Evolutionary conservation across 345 rosid genomes (phyloP).

Genomic region (Eucalyptus marginata): DNA sequence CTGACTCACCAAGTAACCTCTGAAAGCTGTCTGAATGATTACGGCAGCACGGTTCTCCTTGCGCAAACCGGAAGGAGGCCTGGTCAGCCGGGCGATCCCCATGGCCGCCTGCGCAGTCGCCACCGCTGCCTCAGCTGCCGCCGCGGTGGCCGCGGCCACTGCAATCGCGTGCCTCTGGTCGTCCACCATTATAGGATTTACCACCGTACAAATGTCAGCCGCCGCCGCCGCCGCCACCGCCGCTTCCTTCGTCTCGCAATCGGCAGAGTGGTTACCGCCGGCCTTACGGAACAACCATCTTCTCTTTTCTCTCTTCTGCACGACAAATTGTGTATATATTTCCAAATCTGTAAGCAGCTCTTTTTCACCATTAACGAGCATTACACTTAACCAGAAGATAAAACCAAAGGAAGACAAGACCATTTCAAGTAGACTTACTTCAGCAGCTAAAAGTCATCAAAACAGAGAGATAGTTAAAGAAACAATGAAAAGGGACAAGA

Average conservation of each 20-base stretch:
- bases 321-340: neutral
- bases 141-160: slow-evolving; percentile 48
- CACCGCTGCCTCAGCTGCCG: slow-evolving; percentile 50
- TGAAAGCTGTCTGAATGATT: slow-evolving; percentile 68
- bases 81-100: slow-evolving; percentile 46
- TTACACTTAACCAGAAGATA: neutral
- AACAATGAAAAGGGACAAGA: neutral
- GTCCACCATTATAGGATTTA: slow-evolving; percentile 4
- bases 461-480: neutral
- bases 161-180: slow-evolving; percentile 48
- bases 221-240: slow-evolving; percentile 30
- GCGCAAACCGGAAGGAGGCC: slow-evolving; percentile 19
- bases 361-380: neutral
- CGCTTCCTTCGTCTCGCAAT: neutral
- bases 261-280: neutral
- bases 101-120: slow-evolving; percentile 54
- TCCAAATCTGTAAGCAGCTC: neutral
- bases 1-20: slow-evolving; percentile 64
- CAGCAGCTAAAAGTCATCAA: neutral
- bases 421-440: neutral
- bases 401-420: neutral
- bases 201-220: slow-evolving; percentile 3
- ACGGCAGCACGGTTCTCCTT: slow-evolving; percentile 67
- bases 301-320: slow-evolving; percentile 67
- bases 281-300: slow-evolving; percentile 64